Evolutionary conservation across 2,329 filamentous ascomycete genomes (phyloP), one percentile per base, ranked within the genome.

Genomic region (Sclerotinia subarctica): DNA sequence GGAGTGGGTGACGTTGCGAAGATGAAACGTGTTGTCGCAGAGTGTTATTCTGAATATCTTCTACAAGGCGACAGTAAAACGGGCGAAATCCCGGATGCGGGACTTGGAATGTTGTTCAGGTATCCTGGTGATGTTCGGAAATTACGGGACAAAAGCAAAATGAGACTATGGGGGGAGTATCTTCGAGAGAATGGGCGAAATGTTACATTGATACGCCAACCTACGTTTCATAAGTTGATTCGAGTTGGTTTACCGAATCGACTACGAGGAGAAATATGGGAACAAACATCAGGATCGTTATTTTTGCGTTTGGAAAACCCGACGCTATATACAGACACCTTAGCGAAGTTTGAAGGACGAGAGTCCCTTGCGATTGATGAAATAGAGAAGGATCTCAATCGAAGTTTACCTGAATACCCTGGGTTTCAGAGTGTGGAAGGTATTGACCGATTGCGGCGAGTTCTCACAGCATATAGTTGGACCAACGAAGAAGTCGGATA

Each of bases 391-490:
- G 95, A 99, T 77, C 81, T 99, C 62, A 99, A 99, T 79, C 88
- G 95, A 73, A 97, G 94, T 83, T 81, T 99, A 73, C 95, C 95
- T 1, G 95, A 99, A 79, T 99, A 99, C 78, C 93, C 95, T 24
- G 95, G 95, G 0, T 99, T 97, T 77, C 95, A 99, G 80, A 96
- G 90, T 76, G 91, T 97, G 78, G 94, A 97, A 76, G 95, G 95
- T 21, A 99, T 99, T 72, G 92, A 90, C 56, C 87, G 95, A 26
- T 83, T 99, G 70, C 89, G 95, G 69, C 87, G 94, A 68, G 95
- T 99, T 49, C 84, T 99, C 67, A 98, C 94, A 1, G 95, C 95
- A 5, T 99, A 99, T 81, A 97, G 94, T 80, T 99, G 95, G 95
- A 92, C 90, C 60, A 95, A 99, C 75, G 86, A 92, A 65, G 93